Conservation (phyloP, 768 basidiomycete species). For the Gloeophyllum trabeum region DNA sequence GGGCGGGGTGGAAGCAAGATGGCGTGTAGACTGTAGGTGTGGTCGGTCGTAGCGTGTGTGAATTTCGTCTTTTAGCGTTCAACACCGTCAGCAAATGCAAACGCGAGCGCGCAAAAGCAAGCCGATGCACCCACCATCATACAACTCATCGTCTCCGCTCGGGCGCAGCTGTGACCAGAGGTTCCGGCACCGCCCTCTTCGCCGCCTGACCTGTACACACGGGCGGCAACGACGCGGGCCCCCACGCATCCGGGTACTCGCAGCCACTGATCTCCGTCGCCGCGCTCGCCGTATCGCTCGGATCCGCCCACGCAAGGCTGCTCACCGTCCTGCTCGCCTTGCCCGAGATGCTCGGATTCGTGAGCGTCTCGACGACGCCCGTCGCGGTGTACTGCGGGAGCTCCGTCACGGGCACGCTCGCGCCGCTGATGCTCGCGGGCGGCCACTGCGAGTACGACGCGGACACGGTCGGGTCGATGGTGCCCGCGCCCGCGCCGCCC, state of each 20-base stretch:
- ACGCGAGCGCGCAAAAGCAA: too few relatives aligned
- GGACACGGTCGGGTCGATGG: conserved; percentile 28
- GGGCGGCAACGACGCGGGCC: not conserved
- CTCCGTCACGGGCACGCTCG: conserved; percentile 22
- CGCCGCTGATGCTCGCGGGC: conserved; percentile 35
- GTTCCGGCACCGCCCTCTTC: too few relatives aligned
- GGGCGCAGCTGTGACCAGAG: too few relatives aligned
- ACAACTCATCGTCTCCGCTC: too few relatives aligned
- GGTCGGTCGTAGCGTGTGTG: too few relatives aligned
- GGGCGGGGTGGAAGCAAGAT: too few relatives aligned
- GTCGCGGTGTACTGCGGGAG: conserved; percentile 61
- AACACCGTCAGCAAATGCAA: too few relatives aligned
- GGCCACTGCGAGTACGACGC: conserved; percentile 40
- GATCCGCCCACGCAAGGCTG: conserved; percentile 48
- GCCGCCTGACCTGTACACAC: not conserved
- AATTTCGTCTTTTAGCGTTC: too few relatives aligned
- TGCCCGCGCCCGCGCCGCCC: conserved; percentile 45
- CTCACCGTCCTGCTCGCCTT: conserved; percentile 21
- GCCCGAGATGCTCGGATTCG: conserved; percentile 39
- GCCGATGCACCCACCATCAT: too few relatives aligned
- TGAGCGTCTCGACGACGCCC: conserved; percentile 42
- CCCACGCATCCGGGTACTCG: conserved; percentile 50
- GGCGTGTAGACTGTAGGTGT: too few relatives aligned
- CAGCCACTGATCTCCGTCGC: conserved; percentile 55
- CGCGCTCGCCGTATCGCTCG: conserved; percentile 36